Evolutionary conservation across 208 protist genomes (phyloP).

Genomic region (Crithidia thermophila): DNA sequence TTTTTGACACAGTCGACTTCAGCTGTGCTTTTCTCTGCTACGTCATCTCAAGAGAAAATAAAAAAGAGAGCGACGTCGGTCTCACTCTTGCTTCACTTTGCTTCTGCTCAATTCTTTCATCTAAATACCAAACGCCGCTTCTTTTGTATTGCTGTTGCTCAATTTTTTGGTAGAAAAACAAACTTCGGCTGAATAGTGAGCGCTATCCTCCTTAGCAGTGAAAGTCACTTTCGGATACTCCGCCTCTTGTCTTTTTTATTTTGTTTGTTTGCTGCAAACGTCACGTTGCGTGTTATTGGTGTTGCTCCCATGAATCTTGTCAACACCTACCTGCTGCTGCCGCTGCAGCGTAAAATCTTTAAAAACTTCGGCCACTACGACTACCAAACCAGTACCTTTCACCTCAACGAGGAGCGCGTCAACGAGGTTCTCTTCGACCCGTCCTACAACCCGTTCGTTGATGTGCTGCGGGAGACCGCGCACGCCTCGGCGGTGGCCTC

Average conservation of each 20-base stretch:
- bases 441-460: slow-evolving; percentile 28
- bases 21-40: too few relatives aligned
- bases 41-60: too few relatives aligned
- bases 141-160: too few relatives aligned
- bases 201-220: too few relatives aligned
- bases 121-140: too few relatives aligned
- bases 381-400: slow-evolving; percentile 35
- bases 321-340: slow-evolving; percentile 34
- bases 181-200: too few relatives aligned
- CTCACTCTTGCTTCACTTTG: too few relatives aligned
- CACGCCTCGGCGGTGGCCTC: slow-evolving; percentile 32
- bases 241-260: too few relatives aligned
- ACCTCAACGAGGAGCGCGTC: slow-evolving; percentile 38
- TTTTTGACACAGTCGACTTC: background rate
- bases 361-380: slow-evolving; percentile 55
- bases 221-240: too few relatives aligned
- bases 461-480: slow-evolving; percentile 32
- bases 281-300: background rate
- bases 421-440: slow-evolving; percentile 40
- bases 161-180: too few relatives aligned
- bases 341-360: slow-evolving; percentile 48
- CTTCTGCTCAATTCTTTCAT: too few relatives aligned
- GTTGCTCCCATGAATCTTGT: slow-evolving; percentile 28
- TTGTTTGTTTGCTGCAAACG: background rate
- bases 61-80: too few relatives aligned